Evolutionary conservation across 257 asterid species (phyloP).

Genomic region (Prunella vulgaris): DNA sequence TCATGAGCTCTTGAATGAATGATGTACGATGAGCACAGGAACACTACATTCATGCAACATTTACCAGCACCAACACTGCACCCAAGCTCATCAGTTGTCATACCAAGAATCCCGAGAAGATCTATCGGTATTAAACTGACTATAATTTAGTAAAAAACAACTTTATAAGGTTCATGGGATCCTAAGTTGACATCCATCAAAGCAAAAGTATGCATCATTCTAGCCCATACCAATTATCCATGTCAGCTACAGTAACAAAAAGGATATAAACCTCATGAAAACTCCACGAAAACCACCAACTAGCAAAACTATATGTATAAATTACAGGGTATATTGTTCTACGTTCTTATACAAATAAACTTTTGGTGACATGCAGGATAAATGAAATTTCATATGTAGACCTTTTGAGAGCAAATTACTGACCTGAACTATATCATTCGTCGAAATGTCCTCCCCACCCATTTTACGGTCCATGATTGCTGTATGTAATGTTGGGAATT

Average conservation of each 20-base stretch:
- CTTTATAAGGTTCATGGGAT: background rate
- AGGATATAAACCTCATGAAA: background rate
- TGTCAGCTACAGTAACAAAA: constrained; percentile 6
- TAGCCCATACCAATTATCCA: background rate
- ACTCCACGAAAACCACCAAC: constrained; percentile 6
- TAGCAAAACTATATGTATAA: constrained; percentile 1
- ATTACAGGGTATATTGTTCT: constrained; percentile 8
- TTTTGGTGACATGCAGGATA: background rate
- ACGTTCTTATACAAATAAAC: background rate
- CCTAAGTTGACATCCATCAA: background rate
- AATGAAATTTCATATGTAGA: constrained; percentile 6
- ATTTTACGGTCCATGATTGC: constrained; percentile 85
- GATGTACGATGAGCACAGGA: background rate
- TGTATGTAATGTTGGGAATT: constrained; percentile 44
- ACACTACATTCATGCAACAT: background rate
- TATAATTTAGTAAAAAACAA: background rate
- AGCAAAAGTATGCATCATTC: constrained; percentile 10
- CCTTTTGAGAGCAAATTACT: constrained; percentile 24
- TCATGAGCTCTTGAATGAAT: background rate
- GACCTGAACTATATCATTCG: constrained; percentile 75
- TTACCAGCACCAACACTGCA: background rate
- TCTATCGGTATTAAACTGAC: background rate
- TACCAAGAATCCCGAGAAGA: background rate
- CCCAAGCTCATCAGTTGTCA: background rate
- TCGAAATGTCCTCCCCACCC: constrained; percentile 73